A percentile compares a stretch with the other conserved stretches of the same genome.
phyloP scores from a whole-genome alignment of 1,284 basidiomycete genomes.

The Inonotus hispidus region DNA sequence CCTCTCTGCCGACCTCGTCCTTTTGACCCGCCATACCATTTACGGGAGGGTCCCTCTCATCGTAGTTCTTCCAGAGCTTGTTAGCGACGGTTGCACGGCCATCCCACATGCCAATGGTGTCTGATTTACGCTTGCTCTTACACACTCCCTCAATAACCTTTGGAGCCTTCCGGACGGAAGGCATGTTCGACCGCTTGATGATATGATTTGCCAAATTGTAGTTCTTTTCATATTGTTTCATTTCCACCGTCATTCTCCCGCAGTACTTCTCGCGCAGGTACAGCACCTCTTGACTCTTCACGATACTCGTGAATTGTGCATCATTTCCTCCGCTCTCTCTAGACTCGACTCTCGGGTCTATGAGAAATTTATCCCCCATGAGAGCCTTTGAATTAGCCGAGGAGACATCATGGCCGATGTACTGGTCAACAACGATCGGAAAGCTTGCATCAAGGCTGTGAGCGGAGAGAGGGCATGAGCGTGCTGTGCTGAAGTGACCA shows the following conservation, averaged over 20 bases:
- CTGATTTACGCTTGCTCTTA: neutral
- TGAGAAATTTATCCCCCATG: neutral
- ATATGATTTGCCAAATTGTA: neutral
- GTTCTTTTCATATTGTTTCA: neutral
- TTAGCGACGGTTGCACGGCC: neutral
- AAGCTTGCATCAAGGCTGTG: too few species aligned
- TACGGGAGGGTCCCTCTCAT: too few species aligned
- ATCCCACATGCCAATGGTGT: neutral
- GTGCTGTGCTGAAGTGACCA: too few species aligned
- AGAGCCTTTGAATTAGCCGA: too few species aligned
- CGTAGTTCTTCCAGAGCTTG: neutral
- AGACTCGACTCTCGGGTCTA: neutral
- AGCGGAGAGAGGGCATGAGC: too few species aligned
- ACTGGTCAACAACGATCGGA: too few species aligned
- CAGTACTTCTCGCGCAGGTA: neutral
- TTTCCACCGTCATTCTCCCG: neutral
- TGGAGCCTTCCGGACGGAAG: neutral
- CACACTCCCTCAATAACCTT: neutral
- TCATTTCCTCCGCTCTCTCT: neutral
- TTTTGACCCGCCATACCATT: too few species aligned
- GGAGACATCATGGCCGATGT: too few species aligned
- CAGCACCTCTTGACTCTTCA: neutral
- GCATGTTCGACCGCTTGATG: neutral
- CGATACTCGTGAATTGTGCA: neutral
- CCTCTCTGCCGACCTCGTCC: too few species aligned